phyloP scores from a whole-genome alignment of 768 basidiomycete genomes.

The Hericium coralloides region DNA sequence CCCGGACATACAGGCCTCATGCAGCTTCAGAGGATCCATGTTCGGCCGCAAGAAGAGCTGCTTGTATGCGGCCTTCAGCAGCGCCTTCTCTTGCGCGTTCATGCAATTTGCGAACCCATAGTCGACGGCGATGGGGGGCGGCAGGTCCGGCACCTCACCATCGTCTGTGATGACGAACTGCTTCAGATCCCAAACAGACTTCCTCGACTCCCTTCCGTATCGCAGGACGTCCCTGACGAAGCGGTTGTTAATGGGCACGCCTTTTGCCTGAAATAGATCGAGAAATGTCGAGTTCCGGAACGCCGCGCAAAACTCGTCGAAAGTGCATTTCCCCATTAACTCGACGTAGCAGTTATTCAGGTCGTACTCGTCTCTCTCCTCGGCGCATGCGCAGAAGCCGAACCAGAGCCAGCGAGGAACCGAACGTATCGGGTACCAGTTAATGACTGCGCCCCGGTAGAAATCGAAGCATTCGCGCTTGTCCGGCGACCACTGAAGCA shows the following conservation, averaged over 20 bases:
- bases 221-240: conserved; percentile 20
- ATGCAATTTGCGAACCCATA: conserved; percentile 30
- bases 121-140: conserved; percentile 14
- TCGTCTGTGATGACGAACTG: conserved; percentile 16
- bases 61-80: conserved; percentile 26
- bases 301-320: no score
- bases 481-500: no score
- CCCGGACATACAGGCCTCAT: conserved; percentile 27
- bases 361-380: no score
- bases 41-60: conserved; percentile 20
- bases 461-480: no score
- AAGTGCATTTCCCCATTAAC: no score
- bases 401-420: no score
- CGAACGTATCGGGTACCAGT: no score
- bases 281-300: no score
- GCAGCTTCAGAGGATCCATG: conserved; percentile 25
- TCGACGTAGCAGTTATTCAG: no score
- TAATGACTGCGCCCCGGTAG: no score
- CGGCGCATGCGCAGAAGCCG: no score
- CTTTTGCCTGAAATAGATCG: background rate
- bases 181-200: conserved; percentile 32
- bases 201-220: conserved; percentile 5
- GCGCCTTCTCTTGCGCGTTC: conserved; percentile 16
- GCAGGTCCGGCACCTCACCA: conserved; percentile 1
- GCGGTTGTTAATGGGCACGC: background rate